These are phyloP conservation scores for Haplographium delicatum DNA, from an alignment of 495 filamentous ascomycete genomes.

Conservation along the genomic window DNA sequence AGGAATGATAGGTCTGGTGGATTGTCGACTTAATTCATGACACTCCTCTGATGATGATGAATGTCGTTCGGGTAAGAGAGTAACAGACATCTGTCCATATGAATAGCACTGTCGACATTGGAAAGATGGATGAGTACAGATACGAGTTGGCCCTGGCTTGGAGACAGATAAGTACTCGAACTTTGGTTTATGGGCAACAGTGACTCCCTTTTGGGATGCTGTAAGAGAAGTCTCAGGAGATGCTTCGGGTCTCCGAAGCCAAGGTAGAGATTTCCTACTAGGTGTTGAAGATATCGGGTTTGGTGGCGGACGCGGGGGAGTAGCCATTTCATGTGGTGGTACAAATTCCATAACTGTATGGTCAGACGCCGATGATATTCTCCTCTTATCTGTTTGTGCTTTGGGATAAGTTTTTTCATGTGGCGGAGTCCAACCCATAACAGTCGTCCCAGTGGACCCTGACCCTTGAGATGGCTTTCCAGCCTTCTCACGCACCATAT, in stretches of 20 bases:
- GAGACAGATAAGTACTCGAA: background rate
- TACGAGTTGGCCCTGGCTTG: background rate
- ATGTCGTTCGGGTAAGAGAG: background rate
- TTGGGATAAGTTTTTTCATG: conserved; percentile 13
- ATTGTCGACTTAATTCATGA: background rate
- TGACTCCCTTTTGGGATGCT: no score
- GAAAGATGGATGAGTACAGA: conserved; percentile 1
- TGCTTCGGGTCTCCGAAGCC: conserved; percentile 18
- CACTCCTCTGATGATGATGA: background rate
- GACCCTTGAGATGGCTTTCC: conserved; percentile 13
- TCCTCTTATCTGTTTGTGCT: background rate
- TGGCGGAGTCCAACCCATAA: conserved; percentile 22
- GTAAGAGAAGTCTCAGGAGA: no score
- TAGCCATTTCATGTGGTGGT: conserved; percentile 19
- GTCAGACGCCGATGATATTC: conserved; percentile 5
- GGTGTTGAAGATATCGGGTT: background rate
- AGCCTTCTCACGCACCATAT: background rate
- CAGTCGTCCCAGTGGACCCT: conserved; percentile 16
- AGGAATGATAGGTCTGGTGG: background rate
- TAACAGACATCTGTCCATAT: background rate
- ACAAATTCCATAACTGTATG: conserved; percentile 27
- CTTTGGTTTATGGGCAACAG: background rate
- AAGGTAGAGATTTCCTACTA: conserved; percentile 17
- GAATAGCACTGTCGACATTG: conserved; percentile 1
- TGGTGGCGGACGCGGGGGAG: background rate